Conservation (phyloP, 129 eudicot species). For the Saussurea involucrata region DNA sequence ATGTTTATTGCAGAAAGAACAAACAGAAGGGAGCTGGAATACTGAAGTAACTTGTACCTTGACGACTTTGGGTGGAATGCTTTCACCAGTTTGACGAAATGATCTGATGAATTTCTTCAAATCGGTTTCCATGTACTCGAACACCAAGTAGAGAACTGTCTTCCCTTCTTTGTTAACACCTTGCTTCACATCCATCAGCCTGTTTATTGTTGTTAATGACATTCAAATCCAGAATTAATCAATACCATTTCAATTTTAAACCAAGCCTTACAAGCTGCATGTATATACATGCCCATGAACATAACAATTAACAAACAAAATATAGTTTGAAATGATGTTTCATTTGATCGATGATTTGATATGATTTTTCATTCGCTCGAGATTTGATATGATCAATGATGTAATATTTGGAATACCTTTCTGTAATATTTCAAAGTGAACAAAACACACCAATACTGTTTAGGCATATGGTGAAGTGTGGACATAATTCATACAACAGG, state of each 20-base stretch:
- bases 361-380: too few species aligned
- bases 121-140: slow-evolving; percentile 93
- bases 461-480: background rate
- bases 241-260: background rate
- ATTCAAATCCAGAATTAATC: background rate
- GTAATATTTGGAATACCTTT: background rate
- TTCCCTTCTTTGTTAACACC: slow-evolving; percentile 78
- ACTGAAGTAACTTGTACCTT: slow-evolving; percentile 36
- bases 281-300: background rate
- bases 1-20: background rate
- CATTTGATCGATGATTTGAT: background rate
- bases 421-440: too few species aligned
- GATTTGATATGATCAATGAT: background rate
- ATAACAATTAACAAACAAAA: background rate
- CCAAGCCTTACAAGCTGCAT: background rate
- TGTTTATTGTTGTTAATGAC: slow-evolving; percentile 9
- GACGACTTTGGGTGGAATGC: slow-evolving; percentile 42
- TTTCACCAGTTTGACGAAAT: slow-evolving; percentile 52
- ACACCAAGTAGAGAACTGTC: slow-evolving; percentile 84
- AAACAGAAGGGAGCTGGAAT: background rate
- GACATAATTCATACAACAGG: background rate
- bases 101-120: slow-evolving; percentile 76
- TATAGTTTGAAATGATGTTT: background rate
- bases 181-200: slow-evolving; percentile 93
- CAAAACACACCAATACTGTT: background rate